A percentile compares a stretch with the other conserved stretches of the same genome.
Conservation (phyloP, 2,329 filamentous ascomycete species). For the Coleophoma crateriformis region DNA sequence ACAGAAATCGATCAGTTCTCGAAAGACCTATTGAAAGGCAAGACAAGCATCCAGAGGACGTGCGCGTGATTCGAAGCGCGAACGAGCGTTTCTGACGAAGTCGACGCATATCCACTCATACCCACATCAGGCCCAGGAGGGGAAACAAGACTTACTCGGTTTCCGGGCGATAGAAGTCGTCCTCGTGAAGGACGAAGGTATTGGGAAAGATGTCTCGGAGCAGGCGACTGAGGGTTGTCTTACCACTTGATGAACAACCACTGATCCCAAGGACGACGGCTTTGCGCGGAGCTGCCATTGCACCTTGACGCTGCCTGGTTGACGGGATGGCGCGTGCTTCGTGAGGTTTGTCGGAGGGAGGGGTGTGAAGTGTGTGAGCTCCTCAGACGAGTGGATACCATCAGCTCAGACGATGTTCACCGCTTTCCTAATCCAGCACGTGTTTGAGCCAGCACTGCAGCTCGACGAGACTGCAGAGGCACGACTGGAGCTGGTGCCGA, state of each 20-base stretch:
- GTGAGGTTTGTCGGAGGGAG: background rate
- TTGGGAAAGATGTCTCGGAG: conserved; percentile 75
- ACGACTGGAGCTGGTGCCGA: no score
- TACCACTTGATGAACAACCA: conserved; percentile 87
- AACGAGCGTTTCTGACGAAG: background rate
- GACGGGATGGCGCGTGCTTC: background rate
- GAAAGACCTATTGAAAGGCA: background rate
- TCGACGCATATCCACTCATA: background rate
- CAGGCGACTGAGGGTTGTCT: conserved; percentile 86
- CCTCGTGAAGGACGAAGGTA: conserved; percentile 83
- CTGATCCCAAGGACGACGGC: conserved; percentile 71
- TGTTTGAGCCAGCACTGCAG: no score
- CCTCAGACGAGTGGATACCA: no score
- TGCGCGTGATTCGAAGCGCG: no score
- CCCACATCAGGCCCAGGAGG: no score
- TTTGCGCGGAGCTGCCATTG: conserved; percentile 9
- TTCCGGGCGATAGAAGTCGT: conserved; percentile 91
- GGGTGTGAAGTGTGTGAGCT: background rate
- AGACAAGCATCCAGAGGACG: no score
- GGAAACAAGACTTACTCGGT: conserved; percentile 46
- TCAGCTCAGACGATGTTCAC: no score
- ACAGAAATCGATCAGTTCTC: conserved; percentile 1
- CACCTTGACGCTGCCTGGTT: background rate
- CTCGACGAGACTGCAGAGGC: no score
- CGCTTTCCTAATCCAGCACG: no score